Evolutionary conservation across 2,329 filamentous ascomycete species (phyloP), one percentile per base, ranked within the genome.

Genomic region (Sarocladium strictum): DNA sequence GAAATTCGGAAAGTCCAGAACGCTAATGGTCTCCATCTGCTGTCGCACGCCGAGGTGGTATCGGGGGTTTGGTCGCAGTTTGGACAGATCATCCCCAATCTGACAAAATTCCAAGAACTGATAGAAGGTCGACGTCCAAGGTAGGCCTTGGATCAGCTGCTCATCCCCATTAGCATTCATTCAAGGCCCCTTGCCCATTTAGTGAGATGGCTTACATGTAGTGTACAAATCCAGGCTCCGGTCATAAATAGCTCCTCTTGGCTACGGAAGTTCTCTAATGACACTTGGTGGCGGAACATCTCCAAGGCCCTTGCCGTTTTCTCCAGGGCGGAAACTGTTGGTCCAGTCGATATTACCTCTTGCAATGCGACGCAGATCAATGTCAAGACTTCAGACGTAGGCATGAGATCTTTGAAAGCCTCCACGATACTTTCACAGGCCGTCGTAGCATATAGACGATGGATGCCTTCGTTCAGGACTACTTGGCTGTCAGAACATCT

Each of bases 1-100:
- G 29, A 47, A 47, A 17, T 26, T 29, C 14, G 43, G 43, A 47
- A 47, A 47, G 43, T 47, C 43, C 7, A 47, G 24, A 3, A 47
- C 24, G 24, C 43, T 47, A 24, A 47, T 47, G 11, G 43, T 47
- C 23, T 47, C 43, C 23, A 47, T 47, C 43, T 47, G 43, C 43
- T 47, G 23, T n/a, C 43, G 4, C 11, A 47, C 43, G 43, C 43
- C 43, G 11, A 47, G n/a, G 24, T 47, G 43, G n/a, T 47, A 47
- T 11, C 43, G 43, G 3, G 24, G 43, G 14, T 47, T 47, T 12
- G 43, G 43, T 27, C 43, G 7, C 14, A 47, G 23, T 17, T 47
- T 27, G 7, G 43, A 47, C 24, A 47, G n/a, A 27, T 47, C 43
- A 24, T 47, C 24, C 5, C 24, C 43, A 17, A 47, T 26, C 10